Conservation (phyloP, 495 filamentous ascomycete species). For the Neurospora sp. region DNA sequence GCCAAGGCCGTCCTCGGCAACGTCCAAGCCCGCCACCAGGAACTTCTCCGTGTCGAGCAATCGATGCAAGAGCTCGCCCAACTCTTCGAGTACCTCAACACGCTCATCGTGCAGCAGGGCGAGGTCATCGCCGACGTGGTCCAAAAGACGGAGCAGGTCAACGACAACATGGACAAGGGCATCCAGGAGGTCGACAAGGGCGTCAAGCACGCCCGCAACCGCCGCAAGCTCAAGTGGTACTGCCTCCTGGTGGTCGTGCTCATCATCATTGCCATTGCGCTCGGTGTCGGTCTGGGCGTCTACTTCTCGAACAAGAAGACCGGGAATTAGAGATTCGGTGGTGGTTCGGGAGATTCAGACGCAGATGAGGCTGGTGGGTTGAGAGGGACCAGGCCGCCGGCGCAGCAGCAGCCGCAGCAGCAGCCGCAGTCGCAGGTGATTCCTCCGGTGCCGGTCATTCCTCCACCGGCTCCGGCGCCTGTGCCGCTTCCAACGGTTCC, state of each 20-base stretch:
- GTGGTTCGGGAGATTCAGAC: neutral
- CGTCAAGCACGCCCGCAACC: conserved; percentile 44
- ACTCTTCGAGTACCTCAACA: conserved; percentile 58
- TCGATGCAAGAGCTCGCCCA: conserved; percentile 54
- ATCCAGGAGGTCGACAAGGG: conserved; percentile 53
- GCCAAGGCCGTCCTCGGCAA: conserved; percentile 57
- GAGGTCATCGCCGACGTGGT: conserved; percentile 43
- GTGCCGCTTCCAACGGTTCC: neutral
- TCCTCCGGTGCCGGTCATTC: neutral
- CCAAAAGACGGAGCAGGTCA: conserved; percentile 44
- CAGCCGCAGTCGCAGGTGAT: conserved; percentile 7
- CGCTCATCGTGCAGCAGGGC: conserved; percentile 56
- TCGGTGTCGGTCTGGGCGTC: conserved; percentile 37
- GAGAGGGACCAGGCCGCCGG: neutral
- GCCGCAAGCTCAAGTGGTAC: conserved; percentile 64
- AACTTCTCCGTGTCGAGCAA: conserved; percentile 61
- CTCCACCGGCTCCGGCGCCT: neutral
- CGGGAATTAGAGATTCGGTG: neutral
- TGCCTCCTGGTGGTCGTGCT: conserved; percentile 49
- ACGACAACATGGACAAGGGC: conserved; percentile 46
- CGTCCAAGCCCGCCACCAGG: conserved; percentile 66
- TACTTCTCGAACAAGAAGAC: conserved; percentile 6
- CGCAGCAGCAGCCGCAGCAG: conserved; percentile 3
- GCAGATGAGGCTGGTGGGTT: neutral
- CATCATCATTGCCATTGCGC: conserved; percentile 42